Conservation (phyloP, 164 flowering plant species). For the Aristolochia fimbriata region DNA sequence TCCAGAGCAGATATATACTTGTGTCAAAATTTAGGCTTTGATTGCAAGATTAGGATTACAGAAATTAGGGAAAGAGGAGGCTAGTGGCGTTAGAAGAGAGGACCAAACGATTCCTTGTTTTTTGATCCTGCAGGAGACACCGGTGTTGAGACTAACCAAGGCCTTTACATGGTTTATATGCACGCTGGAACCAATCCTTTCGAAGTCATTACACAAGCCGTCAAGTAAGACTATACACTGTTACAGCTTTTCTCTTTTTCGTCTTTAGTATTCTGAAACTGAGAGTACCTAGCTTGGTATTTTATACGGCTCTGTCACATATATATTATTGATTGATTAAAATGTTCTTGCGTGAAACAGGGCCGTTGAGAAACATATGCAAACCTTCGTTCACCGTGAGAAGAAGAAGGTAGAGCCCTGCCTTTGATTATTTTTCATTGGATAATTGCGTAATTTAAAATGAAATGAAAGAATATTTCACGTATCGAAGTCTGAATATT, state of each 20-base stretch:
- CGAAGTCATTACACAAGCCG: constrained; percentile 80
- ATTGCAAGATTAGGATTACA: neutral
- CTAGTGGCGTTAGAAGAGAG: constrained; percentile 16
- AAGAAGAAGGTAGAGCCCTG: constrained; percentile 68
- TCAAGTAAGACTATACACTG: constrained; percentile 54
- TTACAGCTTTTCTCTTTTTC: too few species aligned
- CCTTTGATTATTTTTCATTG: neutral
- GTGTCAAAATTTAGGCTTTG: neutral
- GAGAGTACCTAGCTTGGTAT: too few species aligned
- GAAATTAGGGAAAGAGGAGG: neutral
- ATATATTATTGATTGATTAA: neutral
- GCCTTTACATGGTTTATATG: constrained; percentile 67
- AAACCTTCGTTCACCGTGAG: constrained; percentile 80
- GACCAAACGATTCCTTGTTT: constrained; percentile 18
- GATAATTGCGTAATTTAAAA: neutral
- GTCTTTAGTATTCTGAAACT: neutral
- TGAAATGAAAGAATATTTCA: too few species aligned
- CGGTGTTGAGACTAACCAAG: constrained; percentile 63
- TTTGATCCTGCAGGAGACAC: constrained; percentile 64
- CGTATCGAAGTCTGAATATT: neutral
- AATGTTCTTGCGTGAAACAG: constrained; percentile 30
- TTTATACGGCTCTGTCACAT: too few species aligned
- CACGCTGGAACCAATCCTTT: constrained; percentile 91
- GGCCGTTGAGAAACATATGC: constrained; percentile 73
- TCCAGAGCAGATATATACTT: too few species aligned